Base-by-base conservation (phyloP, 768 basidiomycete species). In the Boletus rubroflammeus region DNA sequence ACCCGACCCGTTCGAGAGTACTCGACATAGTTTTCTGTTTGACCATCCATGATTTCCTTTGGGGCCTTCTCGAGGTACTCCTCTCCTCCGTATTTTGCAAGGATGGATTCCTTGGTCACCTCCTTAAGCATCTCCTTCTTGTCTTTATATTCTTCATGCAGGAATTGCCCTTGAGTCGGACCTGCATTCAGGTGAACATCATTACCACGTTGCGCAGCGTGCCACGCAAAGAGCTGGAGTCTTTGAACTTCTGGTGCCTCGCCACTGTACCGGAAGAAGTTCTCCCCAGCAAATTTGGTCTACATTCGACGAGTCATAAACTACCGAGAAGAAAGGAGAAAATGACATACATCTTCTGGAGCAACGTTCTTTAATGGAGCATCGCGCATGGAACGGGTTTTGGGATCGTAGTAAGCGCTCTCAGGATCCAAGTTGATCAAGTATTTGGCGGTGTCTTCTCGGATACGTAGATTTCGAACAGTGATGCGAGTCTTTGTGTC, bases 381-480 rank as follows among this genome's bases (percentile, higher is more conserved):
- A 65, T 99, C 97, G 73, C 97, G 88, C 97, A 99, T 99, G 7
- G 96, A 98, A 66, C 97, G 87, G 13, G 97, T 98, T 76, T 99
- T 99, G 44, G 97, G 97, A 67, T 99, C 97, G 68, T 99, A 99
- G 75, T 98, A 98, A 9, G 97, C 97, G 63, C 90, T 93, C 0
- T 92, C 87, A 1, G 89, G 88, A 71, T 98, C 94, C 70, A 99
- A 71, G 69, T 98, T 99, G 71, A 96, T 90, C 66, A 99, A 81
- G 69, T 99, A 99, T 70, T 99, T 99, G 10, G 97, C 97, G 1
- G 96, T 98, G 69, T 99, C 97, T 74, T 99, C 97, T 67, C 97
- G 88, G 62, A 99, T 98, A 76, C 97, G 90, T 64, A 99, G 77
- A 73, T 99, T 98, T 56, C 97, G 85, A 56, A 99, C 97, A 17